Evolutionary conservation across 2,329 filamentous ascomycete species (phyloP), one percentile per base, ranked within the genome.

Genomic region (Phaeosphaeriaceae sp.): DNA sequence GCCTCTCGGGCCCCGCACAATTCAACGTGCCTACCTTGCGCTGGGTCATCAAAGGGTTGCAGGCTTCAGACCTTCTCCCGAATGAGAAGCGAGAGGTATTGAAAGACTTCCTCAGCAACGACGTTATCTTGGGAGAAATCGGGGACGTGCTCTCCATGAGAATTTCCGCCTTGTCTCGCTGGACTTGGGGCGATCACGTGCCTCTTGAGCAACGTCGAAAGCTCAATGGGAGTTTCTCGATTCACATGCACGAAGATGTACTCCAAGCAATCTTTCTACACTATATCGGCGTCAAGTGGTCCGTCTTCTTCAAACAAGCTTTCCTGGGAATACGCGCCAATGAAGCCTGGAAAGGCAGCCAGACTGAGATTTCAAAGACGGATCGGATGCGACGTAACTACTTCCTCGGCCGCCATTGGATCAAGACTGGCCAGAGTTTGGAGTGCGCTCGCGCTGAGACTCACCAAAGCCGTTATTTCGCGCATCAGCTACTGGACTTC

Each of bases 41-140:
- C 24, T 80, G 76, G 77, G 70, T 77, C 10, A 81, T 83, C 11
- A 57, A 76, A 11, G 79, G 82, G 0, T 77, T 85, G 1, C 66
- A 80, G 21, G 65, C 72, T 2, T 81, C 81, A 0, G 81, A 82
- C 33, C 71, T 84, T 0, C 74, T 85, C 3, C 78, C 79, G 3
- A 72, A 75, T 24, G 73, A 74, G 21, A 76, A 78, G 55, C 66
- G 73, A n/a, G 68, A 72, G 40, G 68, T 67, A 7, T 60, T 75
- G 9, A 71, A 69, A n/a, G 74, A 75, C 58, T 76, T 76, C 22
- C 59, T 72, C 3, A 62, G 57, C 42, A 75, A 76, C 48, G 63
- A 71, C 17, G 61, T 74, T 25, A 73, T 76, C 27, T 50, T 75
- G n/a, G 40, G 31, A 11, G 73, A 75, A 56, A 63, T 76, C 36